Percentiles rank a stretch among this genome's conserved stretches.
Conservation (phyloP, 495 filamentous ascomycete species). For the Hypoxylon fuscum region DNA sequence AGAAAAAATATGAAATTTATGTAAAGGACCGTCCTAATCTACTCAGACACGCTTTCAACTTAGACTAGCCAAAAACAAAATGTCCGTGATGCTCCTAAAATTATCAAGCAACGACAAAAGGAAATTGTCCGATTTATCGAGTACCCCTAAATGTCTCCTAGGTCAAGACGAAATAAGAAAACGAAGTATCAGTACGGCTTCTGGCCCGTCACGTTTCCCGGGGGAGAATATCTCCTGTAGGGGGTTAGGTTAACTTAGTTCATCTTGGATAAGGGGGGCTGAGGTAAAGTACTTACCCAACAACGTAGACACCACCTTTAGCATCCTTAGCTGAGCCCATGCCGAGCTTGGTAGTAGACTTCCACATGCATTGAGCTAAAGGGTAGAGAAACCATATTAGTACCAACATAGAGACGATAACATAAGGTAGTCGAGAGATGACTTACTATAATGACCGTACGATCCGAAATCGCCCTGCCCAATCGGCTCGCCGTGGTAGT, state of each 20-base stretch:
- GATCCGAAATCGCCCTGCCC: conserved; percentile 46
- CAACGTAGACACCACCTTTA: conserved; percentile 47
- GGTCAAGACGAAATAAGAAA: too few species aligned
- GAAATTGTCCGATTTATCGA: too few species aligned
- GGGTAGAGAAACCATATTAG: conserved; percentile 13
- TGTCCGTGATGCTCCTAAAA: too few species aligned
- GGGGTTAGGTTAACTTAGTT: too few species aligned
- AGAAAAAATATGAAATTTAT: too few species aligned
- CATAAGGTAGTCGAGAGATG: background rate
- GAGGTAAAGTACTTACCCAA: too few species aligned
- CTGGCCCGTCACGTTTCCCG: conserved; percentile 47
- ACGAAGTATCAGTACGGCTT: conserved; percentile 45
- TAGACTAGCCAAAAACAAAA: too few species aligned
- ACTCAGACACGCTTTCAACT: too few species aligned
- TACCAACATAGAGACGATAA: background rate
- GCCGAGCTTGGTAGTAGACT: conserved; percentile 47
- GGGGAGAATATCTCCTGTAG: conserved; percentile 49
- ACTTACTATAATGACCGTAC: conserved; percentile 51
- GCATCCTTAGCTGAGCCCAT: conserved; percentile 46
- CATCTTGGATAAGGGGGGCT: too few species aligned
- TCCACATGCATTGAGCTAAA: conserved; percentile 54
- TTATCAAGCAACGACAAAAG: too few species aligned
- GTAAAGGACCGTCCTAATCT: too few species aligned
- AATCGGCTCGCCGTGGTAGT: conserved; percentile 51
- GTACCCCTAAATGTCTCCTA: too few species aligned